Evolutionary conservation across 768 basidiomycete species (phyloP), one percentile per base, ranked within the genome.

Genomic region (Gloeopeniophorella convolvens): DNA sequence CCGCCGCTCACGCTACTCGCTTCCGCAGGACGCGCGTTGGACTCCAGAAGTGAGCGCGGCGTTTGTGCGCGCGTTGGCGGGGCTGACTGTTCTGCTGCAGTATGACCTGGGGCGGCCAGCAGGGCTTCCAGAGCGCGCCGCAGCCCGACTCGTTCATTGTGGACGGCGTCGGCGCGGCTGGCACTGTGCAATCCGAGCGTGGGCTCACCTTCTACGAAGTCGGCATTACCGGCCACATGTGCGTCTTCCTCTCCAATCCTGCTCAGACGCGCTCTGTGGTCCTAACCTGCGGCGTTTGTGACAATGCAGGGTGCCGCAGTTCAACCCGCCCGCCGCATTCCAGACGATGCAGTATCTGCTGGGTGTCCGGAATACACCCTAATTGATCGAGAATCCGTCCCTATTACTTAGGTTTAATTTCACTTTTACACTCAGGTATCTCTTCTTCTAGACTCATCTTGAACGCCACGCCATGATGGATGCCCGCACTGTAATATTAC

Each of bases 181-280:
- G 57, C 26, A 51, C 46, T 7, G 46, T 56, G 40, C 57, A 58
- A 6, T 52, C 57, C 2, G 57, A 58, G 26, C 57, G 57, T 11
- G 50, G 50, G 18, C 30, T 58, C 30, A 58, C 57, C 8, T 26
- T 42, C 20, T 58, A 58, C 30, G 54, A 56, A 40, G 21, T 55
- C 16, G 21, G 35, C 15, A 31, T 58, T 41, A 58, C 57, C 18
- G 57, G 57, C 13, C 57, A 58, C 30, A 58, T 58, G 57, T 58
- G 32, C 34, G 56, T 51, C 13, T 41, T 15, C 5, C 2, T 18
- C 18, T 30, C 39, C 21, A 13, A 4, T 12, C 8, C 5, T 4
- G 15, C 0, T 27, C 23, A 12, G 23, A 6, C 9, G 37, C 26
- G 36, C 13, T 44, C 34, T 37, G 24, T 31, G n/a, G 18, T 21